Evolutionary conservation across 148 eudicot genomes (phyloP), one percentile per base, ranked within the genome.

Genomic region (Heliosperma pusillum): DNA sequence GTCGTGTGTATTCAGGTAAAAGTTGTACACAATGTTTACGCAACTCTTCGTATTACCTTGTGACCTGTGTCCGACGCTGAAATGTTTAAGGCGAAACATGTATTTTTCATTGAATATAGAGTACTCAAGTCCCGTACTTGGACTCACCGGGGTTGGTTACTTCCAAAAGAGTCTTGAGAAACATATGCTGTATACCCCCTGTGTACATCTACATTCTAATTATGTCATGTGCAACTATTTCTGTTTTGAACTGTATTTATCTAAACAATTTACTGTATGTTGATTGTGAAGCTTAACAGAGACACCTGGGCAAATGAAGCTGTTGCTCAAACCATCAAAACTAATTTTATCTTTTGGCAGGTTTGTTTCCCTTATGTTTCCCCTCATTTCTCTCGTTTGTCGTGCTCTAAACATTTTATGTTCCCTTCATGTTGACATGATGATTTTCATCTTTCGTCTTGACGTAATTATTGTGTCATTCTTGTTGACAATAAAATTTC

Each of bases 241-340:
- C n/a, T 57, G 2, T 36, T 71, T 29, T 76, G n/a, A 42, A 44
- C 58, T 59, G 55, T 24, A 1, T 59, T 13, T 73, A 42, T 80
- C 45, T 80, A 12, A 79, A 77, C 76, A 8, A 33, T 64, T 71
- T 7, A 19, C 30, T 63, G 73, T 74, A 4, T 70, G 11, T 69
- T 29, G 36, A 25, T 74, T 83, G 68, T 86, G 77, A 80, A 95
- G 99, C 94, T 95, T 69, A 95, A 95, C 78, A 89, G 99, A 33
- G 99, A 92, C 81, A 95, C 99, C 71, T 95, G 99, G 99, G 96
- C 92, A 44, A 92, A 95, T 88, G 99, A 95, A 78, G 96, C 96
- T 83, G 92, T 90, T 75, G 89, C 96, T 70, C 97, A 95, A 83
- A 92, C 93, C 60, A 90, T 95, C 83, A 89, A 86, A 70, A 84